These are phyloP conservation scores for Kodamaea neixiangensis DNA, from an alignment of 805 yeast genomes.

Conservation along the genomic window DNA sequence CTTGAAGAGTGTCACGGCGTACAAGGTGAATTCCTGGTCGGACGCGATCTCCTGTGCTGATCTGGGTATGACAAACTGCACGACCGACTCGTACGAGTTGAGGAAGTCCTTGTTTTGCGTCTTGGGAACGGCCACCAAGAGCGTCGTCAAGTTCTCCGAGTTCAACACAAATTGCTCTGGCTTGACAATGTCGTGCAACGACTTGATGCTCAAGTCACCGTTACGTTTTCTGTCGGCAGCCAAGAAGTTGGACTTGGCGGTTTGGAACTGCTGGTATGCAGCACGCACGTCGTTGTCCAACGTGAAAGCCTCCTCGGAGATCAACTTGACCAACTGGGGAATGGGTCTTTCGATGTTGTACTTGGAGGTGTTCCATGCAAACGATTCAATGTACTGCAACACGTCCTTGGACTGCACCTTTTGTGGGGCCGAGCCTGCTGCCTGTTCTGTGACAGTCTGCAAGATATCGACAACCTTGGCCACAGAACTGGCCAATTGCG, in stretches of 20 bases:
- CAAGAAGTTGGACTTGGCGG: slow-evolving; percentile 78
- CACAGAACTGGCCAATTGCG: slow-evolving; percentile 69
- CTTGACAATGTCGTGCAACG: slow-evolving; percentile 84
- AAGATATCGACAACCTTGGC: slow-evolving; percentile 77
- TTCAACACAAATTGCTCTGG: slow-evolving; percentile 80
- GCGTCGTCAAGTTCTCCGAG: slow-evolving; percentile 83
- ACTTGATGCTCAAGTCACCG: slow-evolving; percentile 89
- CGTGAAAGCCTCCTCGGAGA: slow-evolving; percentile 76
- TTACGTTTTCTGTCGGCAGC: slow-evolving; percentile 92
- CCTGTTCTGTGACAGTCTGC: slow-evolving; percentile 35
- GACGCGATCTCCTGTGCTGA: slow-evolving; percentile 68
- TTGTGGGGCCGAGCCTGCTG: slow-evolving; percentile 18
- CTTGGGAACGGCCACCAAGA: slow-evolving; percentile 88
- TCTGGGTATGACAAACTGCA: slow-evolving; percentile 88
- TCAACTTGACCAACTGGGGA: slow-evolving; percentile 66
- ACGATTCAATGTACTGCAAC: slow-evolving; percentile 66
- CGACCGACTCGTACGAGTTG: slow-evolving; percentile 70
- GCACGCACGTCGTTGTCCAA: slow-evolving; percentile 83
- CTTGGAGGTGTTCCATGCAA: slow-evolving; percentile 87
- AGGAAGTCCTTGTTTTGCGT: slow-evolving; percentile 59
- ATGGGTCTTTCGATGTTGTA: slow-evolving; percentile 84
- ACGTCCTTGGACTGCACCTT: slow-evolving; percentile 48
- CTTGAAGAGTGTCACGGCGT: slow-evolving; percentile 80
- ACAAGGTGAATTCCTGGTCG: slow-evolving; percentile 75
- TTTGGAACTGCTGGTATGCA: slow-evolving; percentile 72